Conservation (phyloP, 2,329 filamentous ascomycete genomes). For the Hortaea sp. region DNA sequence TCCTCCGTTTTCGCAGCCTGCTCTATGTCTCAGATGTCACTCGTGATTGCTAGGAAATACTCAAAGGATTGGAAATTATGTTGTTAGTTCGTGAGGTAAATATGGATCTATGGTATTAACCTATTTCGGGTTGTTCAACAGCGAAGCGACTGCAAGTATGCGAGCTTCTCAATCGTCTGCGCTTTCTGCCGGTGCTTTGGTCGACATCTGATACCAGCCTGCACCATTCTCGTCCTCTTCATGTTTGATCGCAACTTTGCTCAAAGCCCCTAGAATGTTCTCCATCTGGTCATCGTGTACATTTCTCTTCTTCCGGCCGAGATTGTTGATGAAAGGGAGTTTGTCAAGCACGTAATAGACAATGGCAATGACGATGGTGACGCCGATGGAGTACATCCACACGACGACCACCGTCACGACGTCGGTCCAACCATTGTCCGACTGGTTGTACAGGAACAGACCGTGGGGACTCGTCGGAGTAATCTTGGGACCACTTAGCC, state of each 20-base stretch:
- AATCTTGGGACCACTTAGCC: conserved; percentile 47
- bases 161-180: too few species aligned
- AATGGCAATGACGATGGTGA: conserved; percentile 55
- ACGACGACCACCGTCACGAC: conserved; percentile 56
- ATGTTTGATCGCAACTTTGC: conserved; percentile 54
- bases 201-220: conserved; percentile 34
- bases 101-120: too few species aligned
- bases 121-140: too few species aligned
- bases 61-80: too few species aligned
- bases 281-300: conserved; percentile 54
- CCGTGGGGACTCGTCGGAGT: conserved; percentile 33
- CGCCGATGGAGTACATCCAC: conserved; percentile 57
- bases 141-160: too few species aligned
- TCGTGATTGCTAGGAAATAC: too few species aligned
- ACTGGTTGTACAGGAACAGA: conserved; percentile 24
- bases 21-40: too few species aligned
- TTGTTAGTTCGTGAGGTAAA: too few species aligned
- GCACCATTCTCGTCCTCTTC: conserved; percentile 40
- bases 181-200: conserved; percentile 32
- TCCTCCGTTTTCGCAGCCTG: too few species aligned
- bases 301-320: conserved; percentile 53
- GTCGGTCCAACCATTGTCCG: conserved; percentile 42
- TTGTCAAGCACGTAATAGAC: conserved; percentile 54
- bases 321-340: conserved; percentile 48
- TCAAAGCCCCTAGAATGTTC: conserved; percentile 55